These are phyloP conservation scores for Ilyonectria mors-panacis DNA, from an alignment of 2,329 filamentous ascomycete species.

Conservation along the genomic window DNA sequence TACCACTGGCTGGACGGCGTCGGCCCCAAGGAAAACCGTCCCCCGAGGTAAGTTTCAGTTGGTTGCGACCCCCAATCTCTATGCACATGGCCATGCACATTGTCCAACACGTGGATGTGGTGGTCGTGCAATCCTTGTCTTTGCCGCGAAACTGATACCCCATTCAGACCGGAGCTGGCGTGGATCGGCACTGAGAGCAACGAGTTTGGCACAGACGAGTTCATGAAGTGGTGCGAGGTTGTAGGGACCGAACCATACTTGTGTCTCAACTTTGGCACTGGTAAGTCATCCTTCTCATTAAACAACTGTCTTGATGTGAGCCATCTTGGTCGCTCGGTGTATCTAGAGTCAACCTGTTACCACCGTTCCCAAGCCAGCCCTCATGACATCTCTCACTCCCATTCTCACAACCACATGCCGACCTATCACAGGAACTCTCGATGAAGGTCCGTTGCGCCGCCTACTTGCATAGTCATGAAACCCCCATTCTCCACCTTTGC, in stretches of 20 bases:
- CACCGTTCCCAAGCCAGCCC: neutral
- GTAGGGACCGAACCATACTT: conserved; percentile 85
- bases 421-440: conserved; percentile 54
- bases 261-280: conserved; percentile 86
- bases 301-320: neutral
- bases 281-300: conserved; percentile 48
- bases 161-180: conserved; percentile 75
- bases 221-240: conserved; percentile 83
- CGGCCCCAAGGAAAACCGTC: conserved; percentile 79
- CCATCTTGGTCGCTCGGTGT: neutral
- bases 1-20: conserved; percentile 90
- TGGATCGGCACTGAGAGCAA: conserved; percentile 86
- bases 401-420: conserved; percentile 13
- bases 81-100: neutral
- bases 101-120: neutral
- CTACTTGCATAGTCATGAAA: neutral
- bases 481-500: neutral
- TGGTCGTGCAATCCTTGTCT: neutral
- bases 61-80: neutral
- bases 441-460: conserved; percentile 49
- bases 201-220: conserved; percentile 88
- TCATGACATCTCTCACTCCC: conserved; percentile 1
- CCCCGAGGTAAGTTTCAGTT: conserved; percentile 54
- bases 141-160: neutral
- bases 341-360: neutral